A percentile compares a stretch with the other conserved stretches of the same genome.
Conservation (phyloP, 1,284 basidiomycete genomes). For the Moesziomyces antarcticus region DNA sequence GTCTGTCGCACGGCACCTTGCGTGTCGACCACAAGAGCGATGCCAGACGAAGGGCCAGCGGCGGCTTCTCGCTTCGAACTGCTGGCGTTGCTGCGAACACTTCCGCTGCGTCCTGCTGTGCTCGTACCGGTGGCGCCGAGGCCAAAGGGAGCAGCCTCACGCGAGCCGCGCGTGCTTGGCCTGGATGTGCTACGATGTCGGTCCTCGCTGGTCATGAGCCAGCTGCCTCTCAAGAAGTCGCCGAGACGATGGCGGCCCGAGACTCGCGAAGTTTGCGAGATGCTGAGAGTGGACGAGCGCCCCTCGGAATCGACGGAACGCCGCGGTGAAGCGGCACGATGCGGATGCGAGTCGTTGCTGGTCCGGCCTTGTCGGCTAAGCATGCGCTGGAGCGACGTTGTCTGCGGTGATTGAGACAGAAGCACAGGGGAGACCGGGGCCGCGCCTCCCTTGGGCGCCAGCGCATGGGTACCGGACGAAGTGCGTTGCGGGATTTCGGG, state of each 20-base stretch:
- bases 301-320: constrained; percentile 36
- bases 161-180: constrained; percentile 37
- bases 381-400: constrained; percentile 20
- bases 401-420: constrained; percentile 19
- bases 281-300: constrained; percentile 36
- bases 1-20: constrained; percentile 28
- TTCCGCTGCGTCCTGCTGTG: constrained; percentile 16
- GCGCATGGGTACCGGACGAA: constrained; percentile 41
- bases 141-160: constrained; percentile 18
- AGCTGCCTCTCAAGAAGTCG: constrained; percentile 38
- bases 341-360: constrained; percentile 20
- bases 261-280: constrained; percentile 42
- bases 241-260: constrained; percentile 50
- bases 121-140: constrained; percentile 6
- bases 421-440: constrained; percentile 22
- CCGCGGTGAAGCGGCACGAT: constrained; percentile 21
- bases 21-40: constrained; percentile 37
- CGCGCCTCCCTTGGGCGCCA: constrained; percentile 17
- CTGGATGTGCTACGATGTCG: constrained; percentile 30
- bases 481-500: constrained; percentile 39
- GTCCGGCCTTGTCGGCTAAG: constrained; percentile 15
- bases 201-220: constrained; percentile 36
- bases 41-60: neutral
- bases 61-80: constrained; percentile 5
- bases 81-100: constrained; percentile 26